These are phyloP conservation scores for Pseudotsuga menziesii DNA, from an alignment of 75 land plant species.

Conservation along the genomic window DNA sequence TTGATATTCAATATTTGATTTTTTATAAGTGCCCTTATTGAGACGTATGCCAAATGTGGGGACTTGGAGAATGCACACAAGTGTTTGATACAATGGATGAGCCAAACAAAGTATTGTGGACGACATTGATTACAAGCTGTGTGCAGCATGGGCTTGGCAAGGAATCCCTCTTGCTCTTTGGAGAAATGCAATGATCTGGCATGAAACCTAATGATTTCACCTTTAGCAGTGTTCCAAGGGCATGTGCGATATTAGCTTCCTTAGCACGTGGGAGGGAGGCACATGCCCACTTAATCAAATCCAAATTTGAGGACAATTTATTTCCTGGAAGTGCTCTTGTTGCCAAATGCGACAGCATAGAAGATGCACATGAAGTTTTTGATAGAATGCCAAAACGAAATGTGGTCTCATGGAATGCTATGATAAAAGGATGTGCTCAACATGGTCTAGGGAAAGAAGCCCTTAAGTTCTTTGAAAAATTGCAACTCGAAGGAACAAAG, in stretches of 20 bases:
- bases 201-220: slow-evolving; percentile 44
- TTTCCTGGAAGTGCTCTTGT: slow-evolving; percentile 64
- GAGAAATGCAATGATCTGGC: slow-evolving; percentile 24
- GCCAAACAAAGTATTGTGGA: slow-evolving; percentile 42
- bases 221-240: slow-evolving; percentile 40
- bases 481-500: slow-evolving; percentile 37
- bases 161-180: slow-evolving; percentile 47
- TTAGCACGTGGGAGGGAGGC: slow-evolving; percentile 58
- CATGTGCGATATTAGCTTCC: slow-evolving; percentile 53
- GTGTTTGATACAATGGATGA: slow-evolving; percentile 29
- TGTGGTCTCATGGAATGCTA: slow-evolving; percentile 68
- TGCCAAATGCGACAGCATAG: slow-evolving; percentile 58
- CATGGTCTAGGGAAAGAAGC: slow-evolving; percentile 51
- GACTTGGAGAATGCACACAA: slow-evolving; percentile 33
- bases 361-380: slow-evolving; percentile 41
- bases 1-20: no score
- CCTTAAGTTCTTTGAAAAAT: slow-evolving; percentile 26
- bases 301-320: slow-evolving; percentile 31
- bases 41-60: slow-evolving; percentile 58
- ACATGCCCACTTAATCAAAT: slow-evolving; percentile 43
- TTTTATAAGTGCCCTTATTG: slow-evolving; percentile 47
- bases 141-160: slow-evolving; percentile 46
- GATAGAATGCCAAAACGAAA: slow-evolving; percentile 31
- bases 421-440: slow-evolving; percentile 64
- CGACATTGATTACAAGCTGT: slow-evolving; percentile 52